Evolutionary conservation across 208 protist species (phyloP).

Genomic region (Trypanosoma scelopori): DNA sequence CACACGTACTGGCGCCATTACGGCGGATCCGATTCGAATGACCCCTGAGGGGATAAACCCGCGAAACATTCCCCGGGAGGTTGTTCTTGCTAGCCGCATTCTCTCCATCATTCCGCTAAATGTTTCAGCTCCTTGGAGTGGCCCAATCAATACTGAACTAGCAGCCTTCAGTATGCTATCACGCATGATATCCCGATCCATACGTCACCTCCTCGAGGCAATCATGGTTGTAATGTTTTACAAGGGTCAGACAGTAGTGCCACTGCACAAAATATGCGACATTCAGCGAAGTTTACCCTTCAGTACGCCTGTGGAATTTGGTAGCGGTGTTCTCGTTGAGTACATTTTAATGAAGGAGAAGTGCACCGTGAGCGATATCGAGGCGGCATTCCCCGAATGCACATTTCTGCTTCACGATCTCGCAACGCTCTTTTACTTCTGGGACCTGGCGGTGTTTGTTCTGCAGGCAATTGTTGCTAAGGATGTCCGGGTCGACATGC

Average conservation of each 20-base stretch:
- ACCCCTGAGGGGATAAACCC: slow-evolving; percentile 19
- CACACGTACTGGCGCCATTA: slow-evolving; percentile 63
- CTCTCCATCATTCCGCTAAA: slow-evolving; percentile 85
- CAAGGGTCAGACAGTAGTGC: slow-evolving; percentile 42
- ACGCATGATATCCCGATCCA: slow-evolving; percentile 61
- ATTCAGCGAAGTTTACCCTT: slow-evolving; percentile 69
- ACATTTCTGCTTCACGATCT: slow-evolving; percentile 60
- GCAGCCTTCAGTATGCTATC: slow-evolving; percentile 78
- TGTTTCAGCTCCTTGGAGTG: slow-evolving; percentile 57
- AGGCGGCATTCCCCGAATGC: slow-evolving; percentile 58
- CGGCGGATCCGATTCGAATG: slow-evolving; percentile 44
- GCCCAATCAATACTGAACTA: slow-evolving; percentile 81
- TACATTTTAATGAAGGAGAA: slow-evolving; percentile 68
- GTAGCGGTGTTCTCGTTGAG: slow-evolving; percentile 72
- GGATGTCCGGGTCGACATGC: slow-evolving; percentile 28
- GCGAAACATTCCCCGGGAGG: slow-evolving; percentile 25
- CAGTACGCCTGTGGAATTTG: slow-evolving; percentile 67
- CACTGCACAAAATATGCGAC: slow-evolving; percentile 46
- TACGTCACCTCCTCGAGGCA: slow-evolving; percentile 76
- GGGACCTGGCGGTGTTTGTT: slow-evolving; percentile 58
- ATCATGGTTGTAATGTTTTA: slow-evolving; percentile 61
- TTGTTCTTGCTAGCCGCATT: slow-evolving; percentile 69
- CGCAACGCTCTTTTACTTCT: slow-evolving; percentile 81
- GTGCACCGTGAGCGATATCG: slow-evolving; percentile 55
- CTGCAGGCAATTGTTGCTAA: slow-evolving; percentile 46